Conservation (phyloP, 306 rosid genomes). For the Prosopis cineraria region DNA sequence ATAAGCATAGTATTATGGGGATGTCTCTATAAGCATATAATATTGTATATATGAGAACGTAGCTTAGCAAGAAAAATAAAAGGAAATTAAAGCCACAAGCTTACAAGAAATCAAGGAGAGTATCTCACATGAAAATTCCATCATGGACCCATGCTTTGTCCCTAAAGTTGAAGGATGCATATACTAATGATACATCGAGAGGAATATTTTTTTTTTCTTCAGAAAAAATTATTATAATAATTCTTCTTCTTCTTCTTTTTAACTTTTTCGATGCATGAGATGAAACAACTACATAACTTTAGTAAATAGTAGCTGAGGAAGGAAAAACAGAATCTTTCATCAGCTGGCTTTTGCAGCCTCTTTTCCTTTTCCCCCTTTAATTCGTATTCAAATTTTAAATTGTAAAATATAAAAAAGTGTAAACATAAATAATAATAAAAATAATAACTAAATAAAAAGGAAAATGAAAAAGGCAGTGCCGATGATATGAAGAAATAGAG, state of each 20-base stretch:
- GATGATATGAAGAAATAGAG: neutral
- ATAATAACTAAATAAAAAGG: neutral
- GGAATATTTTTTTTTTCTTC: neutral
- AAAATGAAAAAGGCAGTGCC: neutral
- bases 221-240: slow-evolving; percentile 34
- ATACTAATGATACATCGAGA: slow-evolving; percentile 27
- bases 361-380: slow-evolving; percentile 18
- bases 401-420: slow-evolving; percentile 25
- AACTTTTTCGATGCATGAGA: slow-evolving; percentile 25
- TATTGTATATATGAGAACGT: neutral
- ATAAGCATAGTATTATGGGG: no score
- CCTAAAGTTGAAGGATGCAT: slow-evolving; percentile 27
- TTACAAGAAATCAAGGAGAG: neutral
- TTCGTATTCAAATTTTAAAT: slow-evolving; percentile 33
- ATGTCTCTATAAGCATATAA: no score
- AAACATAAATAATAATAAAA: neutral
- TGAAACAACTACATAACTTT: slow-evolving; percentile 40
- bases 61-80: neutral
- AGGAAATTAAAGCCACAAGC: neutral
- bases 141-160: neutral
- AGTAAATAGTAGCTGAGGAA: slow-evolving; percentile 43
- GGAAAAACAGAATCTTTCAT: slow-evolving; percentile 45
- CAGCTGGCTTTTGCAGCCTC: neutral
- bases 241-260: neutral
- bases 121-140: slow-evolving; percentile 12